A percentile compares a stretch with the other conserved stretches of the same genome.
Conservation (phyloP, 164 flowering plant species). For the Buxus sempervirens region DNA sequence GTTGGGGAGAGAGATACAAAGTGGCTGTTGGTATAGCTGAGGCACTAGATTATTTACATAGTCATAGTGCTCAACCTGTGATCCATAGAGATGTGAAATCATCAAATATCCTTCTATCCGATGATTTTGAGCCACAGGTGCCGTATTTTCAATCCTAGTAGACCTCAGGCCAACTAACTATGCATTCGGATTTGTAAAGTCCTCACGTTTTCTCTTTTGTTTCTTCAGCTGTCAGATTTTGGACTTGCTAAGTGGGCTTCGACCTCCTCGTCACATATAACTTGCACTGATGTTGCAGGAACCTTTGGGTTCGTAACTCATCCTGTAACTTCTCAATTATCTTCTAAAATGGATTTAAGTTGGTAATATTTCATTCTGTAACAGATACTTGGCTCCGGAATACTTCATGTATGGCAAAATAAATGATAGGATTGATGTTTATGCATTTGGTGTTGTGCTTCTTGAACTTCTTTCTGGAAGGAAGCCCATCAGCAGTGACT, state of each 20-base stretch:
- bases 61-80: slow-evolving; percentile 45
- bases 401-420: slow-evolving; percentile 95
- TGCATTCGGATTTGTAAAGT: background rate
- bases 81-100: slow-evolving; percentile 98
- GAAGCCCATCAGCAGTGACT: slow-evolving; percentile 73
- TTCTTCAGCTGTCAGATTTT: slow-evolving; percentile 83
- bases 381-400: slow-evolving; percentile 97
- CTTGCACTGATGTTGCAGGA: slow-evolving; percentile 87
- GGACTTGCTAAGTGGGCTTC: slow-evolving; percentile 93
- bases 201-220: slow-evolving; percentile 9
- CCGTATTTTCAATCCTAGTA: background rate
- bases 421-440: slow-evolving; percentile 86
- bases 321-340: background rate
- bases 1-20: slow-evolving; percentile 82
- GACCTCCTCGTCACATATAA: slow-evolving; percentile 50
- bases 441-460: slow-evolving; percentile 93
- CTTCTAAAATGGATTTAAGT: background rate
- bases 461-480: slow-evolving; percentile 95
- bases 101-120: slow-evolving; percentile 79
- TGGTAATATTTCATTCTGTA: slow-evolving; percentile 11
- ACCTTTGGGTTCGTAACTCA: slow-evolving; percentile 77
- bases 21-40: slow-evolving; percentile 92
- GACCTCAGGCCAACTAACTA: background rate
- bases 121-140: slow-evolving; percentile 91
- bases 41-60: slow-evolving; percentile 83